These are phyloP conservation scores for Leishmania arabica DNA, from an alignment of 208 protist genomes.

Conservation along the genomic window DNA sequence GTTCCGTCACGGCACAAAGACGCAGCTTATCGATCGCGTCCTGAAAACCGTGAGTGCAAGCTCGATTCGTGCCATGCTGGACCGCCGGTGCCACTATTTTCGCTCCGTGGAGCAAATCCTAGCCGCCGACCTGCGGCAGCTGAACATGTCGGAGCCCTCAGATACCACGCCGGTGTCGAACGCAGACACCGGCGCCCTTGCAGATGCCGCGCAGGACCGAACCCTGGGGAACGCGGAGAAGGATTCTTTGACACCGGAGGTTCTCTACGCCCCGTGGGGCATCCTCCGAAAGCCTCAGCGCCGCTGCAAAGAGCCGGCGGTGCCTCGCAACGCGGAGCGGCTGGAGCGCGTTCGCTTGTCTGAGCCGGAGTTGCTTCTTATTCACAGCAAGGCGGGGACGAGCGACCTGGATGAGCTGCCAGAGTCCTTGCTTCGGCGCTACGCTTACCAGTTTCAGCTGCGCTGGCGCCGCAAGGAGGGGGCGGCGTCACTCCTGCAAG, in stretches of 20 bases:
- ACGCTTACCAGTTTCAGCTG: conserved; percentile 85
- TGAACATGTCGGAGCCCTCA: conserved; percentile 23
- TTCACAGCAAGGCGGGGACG: conserved; percentile 54
- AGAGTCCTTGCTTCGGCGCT: conserved; percentile 80
- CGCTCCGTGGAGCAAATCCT: conserved; percentile 80
- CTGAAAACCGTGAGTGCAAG: conserved; percentile 53
- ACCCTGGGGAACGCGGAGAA: conserved; percentile 52
- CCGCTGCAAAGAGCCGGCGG: conserved; percentile 10
- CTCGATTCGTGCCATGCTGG: conserved; percentile 80
- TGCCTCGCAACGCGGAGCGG: conserved; percentile 43
- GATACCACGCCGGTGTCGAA: background rate
- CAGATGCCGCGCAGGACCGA: conserved; percentile 25
- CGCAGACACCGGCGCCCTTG: background rate
- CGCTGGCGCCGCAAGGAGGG: conserved; percentile 65
- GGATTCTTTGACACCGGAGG: conserved; percentile 51
- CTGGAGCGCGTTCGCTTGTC: conserved; percentile 68
- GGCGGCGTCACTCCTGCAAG: conserved; percentile 69
- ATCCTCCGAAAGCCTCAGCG: conserved; percentile 76
- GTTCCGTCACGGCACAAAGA: conserved; percentile 80
- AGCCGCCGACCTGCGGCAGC: conserved; percentile 62
- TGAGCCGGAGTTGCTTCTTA: conserved; percentile 64
- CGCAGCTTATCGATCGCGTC: conserved; percentile 71
- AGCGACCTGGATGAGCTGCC: conserved; percentile 86
- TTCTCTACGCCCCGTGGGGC: conserved; percentile 87
- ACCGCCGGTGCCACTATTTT: conserved; percentile 84